Conservation (phyloP, 352 stramenopile species). For the Thraustochytrium sp. region DNA sequence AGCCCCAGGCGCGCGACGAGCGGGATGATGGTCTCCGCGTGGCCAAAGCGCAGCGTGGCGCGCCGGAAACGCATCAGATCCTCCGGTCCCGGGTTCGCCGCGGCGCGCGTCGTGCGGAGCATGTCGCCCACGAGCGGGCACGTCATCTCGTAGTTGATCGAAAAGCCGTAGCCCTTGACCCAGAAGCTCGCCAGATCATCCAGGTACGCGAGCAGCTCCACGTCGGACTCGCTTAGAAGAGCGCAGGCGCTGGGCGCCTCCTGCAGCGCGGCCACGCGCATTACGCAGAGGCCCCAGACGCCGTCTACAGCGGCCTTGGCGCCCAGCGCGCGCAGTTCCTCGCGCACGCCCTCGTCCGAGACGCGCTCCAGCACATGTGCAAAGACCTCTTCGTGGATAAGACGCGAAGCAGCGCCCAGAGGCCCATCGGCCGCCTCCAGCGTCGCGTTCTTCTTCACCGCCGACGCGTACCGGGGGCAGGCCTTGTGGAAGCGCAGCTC, state of each 20-base stretch:
- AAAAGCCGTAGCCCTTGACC: constrained; percentile 12
- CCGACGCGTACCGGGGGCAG: neutral
- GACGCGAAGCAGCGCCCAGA: neutral
- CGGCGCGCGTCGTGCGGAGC: neutral
- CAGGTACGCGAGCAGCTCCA: constrained; percentile 1
- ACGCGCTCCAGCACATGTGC: neutral
- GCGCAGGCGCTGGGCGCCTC: neutral
- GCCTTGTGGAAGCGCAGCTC: constrained; percentile 22
- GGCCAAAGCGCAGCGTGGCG: constrained; percentile 34
- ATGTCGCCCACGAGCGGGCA: constrained; percentile 24
- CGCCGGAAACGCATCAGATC: no score
- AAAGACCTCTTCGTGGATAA: neutral
- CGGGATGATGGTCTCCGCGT: constrained; percentile 43
- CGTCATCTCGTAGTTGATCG: constrained; percentile 37
- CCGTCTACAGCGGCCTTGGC: neutral
- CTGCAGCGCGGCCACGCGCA: neutral
- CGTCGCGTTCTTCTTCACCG: constrained; percentile 16
- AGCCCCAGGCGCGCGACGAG: constrained; percentile 14
- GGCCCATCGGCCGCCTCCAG: neutral
- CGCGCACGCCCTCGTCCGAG: neutral
- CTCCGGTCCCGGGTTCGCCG: no score
- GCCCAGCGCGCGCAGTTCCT: neutral
- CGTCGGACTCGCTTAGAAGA: neutral
- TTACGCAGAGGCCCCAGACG: constrained; percentile 29
- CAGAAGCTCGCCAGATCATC: constrained; percentile 28